Conservation (phyloP, 108 stramenopile genomes). For the Pelagomonas calceolata region DNA sequence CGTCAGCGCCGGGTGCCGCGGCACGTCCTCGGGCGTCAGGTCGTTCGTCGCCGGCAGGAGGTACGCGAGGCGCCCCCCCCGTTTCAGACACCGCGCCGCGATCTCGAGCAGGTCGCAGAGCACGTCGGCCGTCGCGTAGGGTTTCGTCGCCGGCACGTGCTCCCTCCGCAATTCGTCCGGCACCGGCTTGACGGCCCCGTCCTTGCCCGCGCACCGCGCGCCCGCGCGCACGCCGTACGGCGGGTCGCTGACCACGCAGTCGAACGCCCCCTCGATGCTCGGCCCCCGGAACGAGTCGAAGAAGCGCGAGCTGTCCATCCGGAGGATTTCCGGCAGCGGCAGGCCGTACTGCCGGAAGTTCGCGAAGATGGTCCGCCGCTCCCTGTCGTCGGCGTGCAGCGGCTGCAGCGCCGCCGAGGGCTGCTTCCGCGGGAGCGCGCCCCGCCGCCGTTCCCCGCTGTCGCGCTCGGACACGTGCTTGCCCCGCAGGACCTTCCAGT, state of each 20-base stretch:
- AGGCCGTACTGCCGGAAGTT: slow-evolving; percentile 81
- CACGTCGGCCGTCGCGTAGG: neutral
- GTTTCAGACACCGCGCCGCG: neutral
- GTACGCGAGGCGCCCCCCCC: neutral
- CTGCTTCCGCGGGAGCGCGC: too few relatives aligned
- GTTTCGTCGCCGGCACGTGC: neutral
- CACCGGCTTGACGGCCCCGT: slow-evolving; percentile 21
- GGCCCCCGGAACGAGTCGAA: slow-evolving; percentile 9
- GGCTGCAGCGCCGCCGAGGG: too few relatives aligned
- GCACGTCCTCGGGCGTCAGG: neutral
- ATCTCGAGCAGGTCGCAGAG: neutral
- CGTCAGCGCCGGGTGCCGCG: neutral
- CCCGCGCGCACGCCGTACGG: slow-evolving; percentile 80
- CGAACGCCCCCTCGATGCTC: slow-evolving; percentile 47
- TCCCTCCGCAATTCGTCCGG: neutral
- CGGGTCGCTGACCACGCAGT: slow-evolving; percentile 55
- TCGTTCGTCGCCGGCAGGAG: neutral
- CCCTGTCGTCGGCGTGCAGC: neutral
- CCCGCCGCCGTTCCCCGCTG: too few relatives aligned
- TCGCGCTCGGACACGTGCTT: slow-evolving; percentile 24
- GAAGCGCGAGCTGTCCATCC: slow-evolving; percentile 63
- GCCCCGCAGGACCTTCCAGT: slow-evolving; percentile 76
- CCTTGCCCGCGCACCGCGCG: slow-evolving; percentile 65
- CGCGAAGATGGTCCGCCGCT: slow-evolving; percentile 48
- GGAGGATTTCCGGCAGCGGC: slow-evolving; percentile 75